phyloP scores from a whole-genome alignment of 768 basidiomycete genomes.

The Mycena indigotica region DNA sequence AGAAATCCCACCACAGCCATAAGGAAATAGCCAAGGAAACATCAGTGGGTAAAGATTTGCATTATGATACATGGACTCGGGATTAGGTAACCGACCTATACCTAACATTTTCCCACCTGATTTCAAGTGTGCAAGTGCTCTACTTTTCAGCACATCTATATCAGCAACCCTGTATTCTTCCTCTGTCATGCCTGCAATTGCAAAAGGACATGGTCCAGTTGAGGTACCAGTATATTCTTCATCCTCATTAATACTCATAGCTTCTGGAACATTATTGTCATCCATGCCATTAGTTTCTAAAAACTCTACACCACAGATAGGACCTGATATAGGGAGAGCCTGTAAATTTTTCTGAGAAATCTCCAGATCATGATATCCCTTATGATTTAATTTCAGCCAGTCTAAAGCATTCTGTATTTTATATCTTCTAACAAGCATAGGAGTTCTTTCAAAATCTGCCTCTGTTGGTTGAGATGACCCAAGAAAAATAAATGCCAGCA shows the following conservation, averaged over 20 bases:
- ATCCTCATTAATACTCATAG: slow-evolving; percentile 22
- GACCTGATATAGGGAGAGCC: slow-evolving; percentile 20
- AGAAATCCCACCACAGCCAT: slow-evolving; percentile 30
- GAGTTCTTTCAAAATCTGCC: slow-evolving; percentile 23
- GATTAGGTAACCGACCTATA: slow-evolving; percentile 9
- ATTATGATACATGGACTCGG: slow-evolving; percentile 22
- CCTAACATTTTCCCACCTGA: neutral
- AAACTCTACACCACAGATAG: slow-evolving; percentile 16
- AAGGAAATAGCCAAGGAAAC: slow-evolving; percentile 29
- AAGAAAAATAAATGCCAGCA: slow-evolving; percentile 21
- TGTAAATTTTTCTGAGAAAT: slow-evolving; percentile 14
- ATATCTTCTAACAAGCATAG: slow-evolving; percentile 27
- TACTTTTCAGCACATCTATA: neutral
- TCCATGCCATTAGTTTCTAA: slow-evolving; percentile 12
- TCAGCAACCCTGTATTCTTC: slow-evolving; percentile 12
- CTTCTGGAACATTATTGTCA: neutral
- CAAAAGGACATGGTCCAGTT: slow-evolving; percentile 30
- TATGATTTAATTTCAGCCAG: slow-evolving; percentile 32
- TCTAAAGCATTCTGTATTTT: slow-evolving; percentile 26
- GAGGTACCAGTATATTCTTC: slow-evolving; percentile 24
- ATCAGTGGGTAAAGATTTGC: slow-evolving; percentile 25
- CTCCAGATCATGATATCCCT: slow-evolving; percentile 27
- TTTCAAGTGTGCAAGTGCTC: neutral
- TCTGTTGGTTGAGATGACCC: slow-evolving; percentile 14
- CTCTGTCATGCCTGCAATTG: slow-evolving; percentile 31